Evolutionary conservation across 83 land plant species (phyloP), one percentile per base, ranked within the genome.

Genomic region (Picea engelmannii): DNA sequence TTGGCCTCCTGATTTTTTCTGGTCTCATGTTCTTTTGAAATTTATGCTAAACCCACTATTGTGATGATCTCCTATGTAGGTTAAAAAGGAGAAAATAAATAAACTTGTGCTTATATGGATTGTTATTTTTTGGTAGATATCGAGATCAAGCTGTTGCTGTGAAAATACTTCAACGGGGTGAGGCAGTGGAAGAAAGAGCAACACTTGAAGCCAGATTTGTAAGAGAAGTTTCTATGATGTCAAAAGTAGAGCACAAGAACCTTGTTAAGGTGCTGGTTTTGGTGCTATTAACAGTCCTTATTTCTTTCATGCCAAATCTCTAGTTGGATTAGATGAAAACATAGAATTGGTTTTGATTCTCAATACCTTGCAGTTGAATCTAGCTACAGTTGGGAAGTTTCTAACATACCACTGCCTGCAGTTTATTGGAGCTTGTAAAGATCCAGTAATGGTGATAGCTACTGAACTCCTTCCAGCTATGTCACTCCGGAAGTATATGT

Each of bases 341-440:
- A 52, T 11, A 52, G 58, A 12, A 52, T 52, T 52, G 58, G 58
- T 52, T 52, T 11, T 52, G 58, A 52, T 52, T 52, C 58, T 52
- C 58, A 52, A 52, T 52, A 52, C 58, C 58, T 52, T 52, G 13
- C 58, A 52, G 13, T 52, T 2, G 58, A 2, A 52, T 52, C 58
- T 52, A 52, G 58, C 58, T 52, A 52, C 58, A 11, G 13, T 52
- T 52, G 58, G 58, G 13, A 52, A 52, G 58, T 52, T 52, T 52
- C 58, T 52, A 52, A 52, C 3, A 2, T 52, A 52, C 58, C 15
- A 52, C 11, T 52, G 58, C 58, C 40, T 71, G 35, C 88, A 93
- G 96, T 91, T 93, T 68, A 91, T 93, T 82, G 96, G 96, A 81
- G 96, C 94, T 77, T 93, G 94, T 79, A 92, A 91, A 79, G 89